Evolutionary conservation across 2,329 filamentous ascomycete genomes (phyloP), one percentile per base, ranked within the genome.

Genomic region (Fusarium xyrophilum): DNA sequence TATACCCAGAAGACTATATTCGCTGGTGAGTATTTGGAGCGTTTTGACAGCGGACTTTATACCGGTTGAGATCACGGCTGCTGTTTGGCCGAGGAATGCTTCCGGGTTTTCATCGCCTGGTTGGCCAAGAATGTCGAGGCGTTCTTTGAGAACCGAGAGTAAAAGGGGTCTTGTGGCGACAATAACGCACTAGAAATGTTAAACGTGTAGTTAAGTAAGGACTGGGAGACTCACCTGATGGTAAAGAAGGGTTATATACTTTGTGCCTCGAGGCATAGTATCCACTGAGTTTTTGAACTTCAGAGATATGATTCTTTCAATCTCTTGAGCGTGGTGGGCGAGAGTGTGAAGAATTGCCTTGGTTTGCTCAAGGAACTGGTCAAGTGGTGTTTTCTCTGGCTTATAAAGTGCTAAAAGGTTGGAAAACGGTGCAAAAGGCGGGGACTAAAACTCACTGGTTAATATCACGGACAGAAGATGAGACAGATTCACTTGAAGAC

Each of bases 21-120:
- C 78, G 19, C 74, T 74, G 0, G 74, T 74, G 1, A 82, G 56
- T 1, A 82, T 80, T 40, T 80, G 77, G 0, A 82, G 67, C 0
- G 77, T 79, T 48, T 81, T 82, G 6, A 73, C 69, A 0, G 80
- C 80, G 1, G 80, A 82, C 35, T 81, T 81, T 23, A 81, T 81
- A 7, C 80, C 78, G 0, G 77, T 79, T 0, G 76, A 77, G 11
- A 82, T 80, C 0, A 82, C 56, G 0, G 77, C 67, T 15, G 75
- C 77, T 2, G 78, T 80, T 3, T 74, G 75, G 4, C 69, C 69
- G 0, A 81, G 62, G 33, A 81, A 77, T 0, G 56, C 75, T 12
- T 77, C 73, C 35, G 77, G 77, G 30, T 79, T 74, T 28, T 79
- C 74, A 5, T 50, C 68, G 0, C 62, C 70, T 1, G 54, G 69